Percentiles rank a stretch among this genome's conserved stretches.
Conservation (phyloP, 345 rosid genomes). For the Pseudoturritis turrita region DNA sequence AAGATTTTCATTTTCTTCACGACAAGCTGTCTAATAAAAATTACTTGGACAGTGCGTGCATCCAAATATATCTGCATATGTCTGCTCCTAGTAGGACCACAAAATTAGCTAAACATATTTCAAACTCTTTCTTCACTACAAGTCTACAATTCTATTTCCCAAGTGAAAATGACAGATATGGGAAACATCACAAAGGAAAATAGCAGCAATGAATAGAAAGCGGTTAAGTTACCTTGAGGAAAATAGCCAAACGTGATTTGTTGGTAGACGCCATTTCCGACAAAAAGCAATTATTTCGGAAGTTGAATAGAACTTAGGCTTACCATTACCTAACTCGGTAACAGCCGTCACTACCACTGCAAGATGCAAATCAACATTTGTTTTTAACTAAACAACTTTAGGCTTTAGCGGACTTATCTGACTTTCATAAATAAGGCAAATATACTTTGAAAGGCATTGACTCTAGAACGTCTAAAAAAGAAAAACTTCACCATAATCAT, state of each 20-base stretch:
- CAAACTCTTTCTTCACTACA: neutral
- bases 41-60: neutral
- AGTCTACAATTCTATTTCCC: neutral
- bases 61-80: conserved; percentile 8
- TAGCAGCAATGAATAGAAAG: neutral
- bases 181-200: neutral
- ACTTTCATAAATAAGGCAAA: neutral
- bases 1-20: neutral
- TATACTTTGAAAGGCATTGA: neutral
- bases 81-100: too few species aligned
- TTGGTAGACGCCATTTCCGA: conserved; percentile 85
- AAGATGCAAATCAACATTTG: conserved; percentile 9
- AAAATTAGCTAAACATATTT: neutral
- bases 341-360: conserved; percentile 96
- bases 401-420: neutral
- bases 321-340: conserved; percentile 82
- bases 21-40: neutral
- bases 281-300: conserved; percentile 85
- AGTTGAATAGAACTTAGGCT: conserved; percentile 93
- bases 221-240: conserved; percentile 65
- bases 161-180: neutral
- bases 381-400: conserved; percentile 3
- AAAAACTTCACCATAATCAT: conserved; percentile 64
- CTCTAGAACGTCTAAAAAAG: neutral
- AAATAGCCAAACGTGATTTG: conserved; percentile 90